Base-by-base conservation (phyloP, 225 moss, liverwort and hornwort species). In the Anthoceros angustus region DNA sequence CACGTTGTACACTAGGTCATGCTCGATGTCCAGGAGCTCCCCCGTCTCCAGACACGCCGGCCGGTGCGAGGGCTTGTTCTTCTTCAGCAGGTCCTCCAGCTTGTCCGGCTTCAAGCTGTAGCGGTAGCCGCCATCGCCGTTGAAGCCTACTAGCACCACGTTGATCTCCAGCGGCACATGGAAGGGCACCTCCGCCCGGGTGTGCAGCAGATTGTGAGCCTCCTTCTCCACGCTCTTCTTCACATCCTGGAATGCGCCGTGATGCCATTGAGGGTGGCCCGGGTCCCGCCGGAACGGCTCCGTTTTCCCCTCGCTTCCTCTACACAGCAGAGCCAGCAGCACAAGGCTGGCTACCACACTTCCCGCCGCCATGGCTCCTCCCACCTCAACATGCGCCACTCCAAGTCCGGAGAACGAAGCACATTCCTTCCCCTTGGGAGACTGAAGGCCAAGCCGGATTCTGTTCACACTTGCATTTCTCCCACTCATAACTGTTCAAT, bases 21-120 rank as follows among this genome's bases (percentile, higher is more conserved):
- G 89, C 76, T 88, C 85, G 64, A 93, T 84, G 73, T 88, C 92
- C 41, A 93, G 82, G 64, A 79, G 71, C 68, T 84, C 70, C 38
- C 92, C 92, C 39, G 86, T 93, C 70, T 93, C 92, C 77, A 88
- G 71, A 76, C 88, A 93, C 40, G 86, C 84, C 23, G 88, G 92
- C 25, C 85, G 76, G 69, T 87, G 88, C 25, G 76, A 68, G 18
- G 88, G 76, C 66, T 83, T 88, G 39, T 64, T 86, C 10, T 78
- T 77, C 74, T 77, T 81, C 88, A 93, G 85, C 72, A 88, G 86
- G 4, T 72, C 64, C 43, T 80, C 73, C 60, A 93, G 64, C 68
- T 77, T 75, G 15, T 75, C 80, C 48, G 78, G 70, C 67, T 85
- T 77, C 74, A 93, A 70, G 39, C 65, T 78, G 70, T 86, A 88